These are phyloP conservation scores for Coemansia sp. DNA, from an alignment of 192 early-diverging fungal species.

Conservation along the genomic window DNA sequence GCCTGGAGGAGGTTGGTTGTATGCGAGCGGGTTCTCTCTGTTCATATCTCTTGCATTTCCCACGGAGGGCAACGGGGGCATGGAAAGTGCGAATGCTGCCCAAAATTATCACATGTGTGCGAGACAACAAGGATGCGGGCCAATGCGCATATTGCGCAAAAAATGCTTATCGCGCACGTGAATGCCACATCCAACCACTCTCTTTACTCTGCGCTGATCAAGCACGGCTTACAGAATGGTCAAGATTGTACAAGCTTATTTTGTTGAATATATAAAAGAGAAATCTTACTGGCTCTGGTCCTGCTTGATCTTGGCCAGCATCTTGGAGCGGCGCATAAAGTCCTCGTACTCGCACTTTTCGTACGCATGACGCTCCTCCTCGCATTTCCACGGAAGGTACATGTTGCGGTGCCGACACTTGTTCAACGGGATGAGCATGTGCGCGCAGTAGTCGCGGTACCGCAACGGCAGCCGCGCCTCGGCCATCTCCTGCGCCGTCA, in stretches of 20 bases:
- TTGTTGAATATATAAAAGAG: conserved; percentile 5
- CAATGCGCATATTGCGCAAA: too few relatives aligned
- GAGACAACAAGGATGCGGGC: neutral
- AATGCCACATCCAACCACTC: too few relatives aligned
- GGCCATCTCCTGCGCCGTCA: conserved; percentile 81
- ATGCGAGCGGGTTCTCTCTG: too few relatives aligned
- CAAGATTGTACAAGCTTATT: too few relatives aligned
- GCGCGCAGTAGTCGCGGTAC: conserved; percentile 93
- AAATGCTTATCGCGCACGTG: too few relatives aligned
- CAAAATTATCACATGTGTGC: too few relatives aligned
- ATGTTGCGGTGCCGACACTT: conserved; percentile 82
- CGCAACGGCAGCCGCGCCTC: conserved; percentile 79
- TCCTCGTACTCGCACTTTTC: conserved; percentile 98
- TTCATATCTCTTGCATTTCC: conserved; percentile 75
- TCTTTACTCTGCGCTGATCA: too few relatives aligned
- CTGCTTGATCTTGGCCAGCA: conserved; percentile 45
- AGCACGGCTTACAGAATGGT: too few relatives aligned
- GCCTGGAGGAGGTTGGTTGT: conserved; percentile 81
- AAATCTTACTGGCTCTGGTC: conserved; percentile 36
- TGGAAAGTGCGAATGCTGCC: neutral
- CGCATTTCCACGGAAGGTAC: conserved; percentile 94
- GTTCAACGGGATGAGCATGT: conserved; percentile 87
- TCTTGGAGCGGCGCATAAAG: conserved; percentile 51
- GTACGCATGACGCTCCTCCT: conserved; percentile 80
- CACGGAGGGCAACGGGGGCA: conserved; percentile 7